Evolutionary conservation across 805 yeast species (phyloP).

Genomic region (Tetrapisispora taiwanensis): DNA sequence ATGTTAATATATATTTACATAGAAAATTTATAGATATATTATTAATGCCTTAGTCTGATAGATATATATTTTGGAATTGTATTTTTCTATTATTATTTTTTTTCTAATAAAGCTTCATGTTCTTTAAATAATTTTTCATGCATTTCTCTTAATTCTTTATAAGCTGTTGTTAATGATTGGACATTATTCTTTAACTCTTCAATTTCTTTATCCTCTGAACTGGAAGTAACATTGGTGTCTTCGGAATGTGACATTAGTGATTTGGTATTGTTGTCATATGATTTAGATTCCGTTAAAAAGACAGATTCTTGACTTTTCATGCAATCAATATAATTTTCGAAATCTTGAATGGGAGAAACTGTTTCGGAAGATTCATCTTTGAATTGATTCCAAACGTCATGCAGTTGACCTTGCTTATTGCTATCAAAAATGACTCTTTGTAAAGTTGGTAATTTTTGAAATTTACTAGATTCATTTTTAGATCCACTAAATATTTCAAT

Average conservation of each 20-base stretch:
- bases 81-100: no score
- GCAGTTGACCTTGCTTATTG: slow-evolving; percentile 30
- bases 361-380: slow-evolving; percentile 19
- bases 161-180: slow-evolving; percentile 44
- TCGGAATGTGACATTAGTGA: slow-evolving; percentile 3
- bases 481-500: slow-evolving; percentile 1
- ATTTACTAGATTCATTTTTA: neutral
- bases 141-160: slow-evolving; percentile 45
- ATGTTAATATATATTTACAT: neutral
- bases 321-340: slow-evolving; percentile 40
- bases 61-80: no score
- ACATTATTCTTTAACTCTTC: slow-evolving; percentile 37
- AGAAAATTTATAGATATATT: neutral
- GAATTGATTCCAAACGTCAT: slow-evolving; percentile 33
- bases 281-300: slow-evolving; percentile 36
- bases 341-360: slow-evolving; percentile 23
- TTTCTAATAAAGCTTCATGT: slow-evolving; percentile 32
- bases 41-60: no score
- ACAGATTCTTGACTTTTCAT: slow-evolving; percentile 43
- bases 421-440: slow-evolving; percentile 47
- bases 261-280: slow-evolving; percentile 30
- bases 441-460: slow-evolving; percentile 43
- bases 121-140: slow-evolving; percentile 50
- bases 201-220: neutral
- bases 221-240: slow-evolving; percentile 1